Evolutionary conservation across 768 basidiomycete genomes (phyloP).

Genomic region (Phaeotremella fagi): DNA sequence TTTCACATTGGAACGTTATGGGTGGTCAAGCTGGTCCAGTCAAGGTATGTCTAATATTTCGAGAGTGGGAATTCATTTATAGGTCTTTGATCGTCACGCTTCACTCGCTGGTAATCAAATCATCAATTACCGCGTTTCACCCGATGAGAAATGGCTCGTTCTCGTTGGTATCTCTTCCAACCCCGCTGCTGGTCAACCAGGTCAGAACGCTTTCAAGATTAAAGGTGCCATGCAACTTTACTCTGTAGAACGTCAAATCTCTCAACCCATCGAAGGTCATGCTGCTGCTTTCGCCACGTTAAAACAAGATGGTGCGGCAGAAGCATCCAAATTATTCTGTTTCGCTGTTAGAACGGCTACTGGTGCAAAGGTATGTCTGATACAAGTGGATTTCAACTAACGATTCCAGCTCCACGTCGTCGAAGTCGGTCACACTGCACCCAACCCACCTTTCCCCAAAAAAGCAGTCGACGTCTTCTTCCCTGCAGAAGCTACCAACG

Average conservation of each 20-base stretch:
- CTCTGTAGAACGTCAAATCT: constrained; percentile 84
- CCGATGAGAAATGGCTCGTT: constrained; percentile 96
- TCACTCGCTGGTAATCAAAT: constrained; percentile 93
- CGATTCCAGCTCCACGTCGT: constrained; percentile 81
- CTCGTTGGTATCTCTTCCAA: constrained; percentile 92
- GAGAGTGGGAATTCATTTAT: constrained; percentile 57
- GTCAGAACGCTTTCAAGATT: constrained; percentile 83
- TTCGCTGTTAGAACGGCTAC: constrained; percentile 95
- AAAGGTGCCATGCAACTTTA: constrained; percentile 98
- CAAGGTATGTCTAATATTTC: constrained; percentile 34
- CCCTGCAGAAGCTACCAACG: constrained; percentile 94
- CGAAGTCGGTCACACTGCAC: constrained; percentile 91
- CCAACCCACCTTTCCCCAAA: constrained; percentile 89
- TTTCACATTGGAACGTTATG: constrained; percentile 75
- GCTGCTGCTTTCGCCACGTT: constrained; percentile 93
- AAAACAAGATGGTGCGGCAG: constrained; percentile 80
- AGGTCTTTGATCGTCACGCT: constrained; percentile 94
- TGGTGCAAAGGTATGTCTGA: constrained; percentile 78
- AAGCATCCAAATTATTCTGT: constrained; percentile 82
- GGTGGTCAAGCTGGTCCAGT: constrained; percentile 45
- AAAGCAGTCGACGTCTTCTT: constrained; percentile 99
- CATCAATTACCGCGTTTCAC: constrained; percentile 90
- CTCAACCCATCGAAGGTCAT: constrained; percentile 97
- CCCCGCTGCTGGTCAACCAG: constrained; percentile 53
- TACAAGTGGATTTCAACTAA: constrained; percentile 6